These are phyloP conservation scores for Mycosphaerella arachidis DNA, from an alignment of 2,329 filamentous ascomycete genomes.

Conservation along the genomic window DNA sequence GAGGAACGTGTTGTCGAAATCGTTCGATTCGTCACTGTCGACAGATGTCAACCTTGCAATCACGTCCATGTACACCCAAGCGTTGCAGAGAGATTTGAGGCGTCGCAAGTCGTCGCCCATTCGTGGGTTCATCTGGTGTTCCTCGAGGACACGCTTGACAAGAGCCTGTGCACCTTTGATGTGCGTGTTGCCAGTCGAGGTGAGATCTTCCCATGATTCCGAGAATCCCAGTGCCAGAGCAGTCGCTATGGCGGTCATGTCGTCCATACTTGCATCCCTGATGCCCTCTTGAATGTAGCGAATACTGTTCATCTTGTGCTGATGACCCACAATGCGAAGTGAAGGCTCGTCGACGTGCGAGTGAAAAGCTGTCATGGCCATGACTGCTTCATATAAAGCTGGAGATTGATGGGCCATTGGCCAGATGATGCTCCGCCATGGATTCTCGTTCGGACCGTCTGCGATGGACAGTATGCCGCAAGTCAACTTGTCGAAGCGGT, in stretches of 20 bases:
- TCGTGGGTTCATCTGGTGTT: slow-evolving; percentile 41
- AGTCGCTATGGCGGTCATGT: slow-evolving; percentile 65
- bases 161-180: slow-evolving; percentile 63
- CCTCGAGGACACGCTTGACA: slow-evolving; percentile 55
- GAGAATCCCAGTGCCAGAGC: slow-evolving; percentile 64
- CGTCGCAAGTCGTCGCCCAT: slow-evolving; percentile 48
- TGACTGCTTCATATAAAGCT: slow-evolving; percentile 63
- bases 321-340: slow-evolving; percentile 59
- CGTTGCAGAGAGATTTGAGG: slow-evolving; percentile 64
- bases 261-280: slow-evolving; percentile 53
- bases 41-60: slow-evolving; percentile 63
- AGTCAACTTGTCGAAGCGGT: slow-evolving; percentile 61
- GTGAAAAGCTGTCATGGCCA: slow-evolving; percentile 66
- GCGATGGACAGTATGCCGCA: slow-evolving; percentile 69
- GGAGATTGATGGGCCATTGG: slow-evolving; percentile 60
- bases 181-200: slow-evolving; percentile 64
- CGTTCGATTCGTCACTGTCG: slow-evolving; percentile 53
- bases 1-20: slow-evolving; percentile 46
- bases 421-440: slow-evolving; percentile 68
- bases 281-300: slow-evolving; percentile 55
- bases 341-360: slow-evolving; percentile 54
- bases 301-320: slow-evolving; percentile 65
- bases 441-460: slow-evolving; percentile 64
- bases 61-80: slow-evolving; percentile 70
- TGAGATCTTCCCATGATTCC: slow-evolving; percentile 67